These are phyloP conservation scores for Phytopythium sindhum DNA, from an alignment of 352 stramenopile species.

Conservation along the genomic window DNA sequence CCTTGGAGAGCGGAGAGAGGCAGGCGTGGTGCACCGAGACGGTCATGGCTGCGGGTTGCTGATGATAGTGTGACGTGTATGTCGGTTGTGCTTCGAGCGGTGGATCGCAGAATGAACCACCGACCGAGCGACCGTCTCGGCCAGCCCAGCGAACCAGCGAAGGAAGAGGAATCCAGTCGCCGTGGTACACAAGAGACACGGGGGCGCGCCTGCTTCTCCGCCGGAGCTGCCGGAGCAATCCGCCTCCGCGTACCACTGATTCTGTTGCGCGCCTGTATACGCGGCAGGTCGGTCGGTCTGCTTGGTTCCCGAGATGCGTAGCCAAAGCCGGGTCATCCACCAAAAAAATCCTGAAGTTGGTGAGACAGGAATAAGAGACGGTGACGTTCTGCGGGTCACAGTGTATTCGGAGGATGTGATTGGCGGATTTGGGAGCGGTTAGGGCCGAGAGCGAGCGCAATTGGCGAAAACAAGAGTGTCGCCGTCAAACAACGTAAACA, in stretches of 20 bases:
- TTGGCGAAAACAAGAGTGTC: background rate
- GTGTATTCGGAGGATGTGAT: background rate
- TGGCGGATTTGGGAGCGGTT: background rate
- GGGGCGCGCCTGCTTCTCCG: background rate
- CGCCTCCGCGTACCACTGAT: background rate
- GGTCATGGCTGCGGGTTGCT: background rate
- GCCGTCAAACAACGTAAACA: background rate
- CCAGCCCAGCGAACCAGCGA: too few relatives aligned
- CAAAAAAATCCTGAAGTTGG: slow-evolving; percentile 6
- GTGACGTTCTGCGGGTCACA: background rate
- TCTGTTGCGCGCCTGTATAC: background rate
- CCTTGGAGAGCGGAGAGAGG: slow-evolving; percentile 22
- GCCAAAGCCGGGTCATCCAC: background rate
- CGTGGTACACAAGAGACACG: slow-evolving; percentile 4
- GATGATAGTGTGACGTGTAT: background rate
- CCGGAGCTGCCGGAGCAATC: background rate
- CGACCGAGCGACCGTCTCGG: too few relatives aligned
- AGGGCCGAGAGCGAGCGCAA: background rate
- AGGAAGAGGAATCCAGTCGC: background rate
- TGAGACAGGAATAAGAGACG: slow-evolving; percentile 8
- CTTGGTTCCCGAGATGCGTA: background rate
- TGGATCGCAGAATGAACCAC: slow-evolving; percentile 2
- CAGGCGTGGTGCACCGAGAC: slow-evolving; percentile 12
- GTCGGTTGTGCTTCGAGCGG: background rate
- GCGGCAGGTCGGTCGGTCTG: background rate